Base-by-base conservation (phyloP, 441 rosid genomes). In the Populus trichocarpa region DNA sequence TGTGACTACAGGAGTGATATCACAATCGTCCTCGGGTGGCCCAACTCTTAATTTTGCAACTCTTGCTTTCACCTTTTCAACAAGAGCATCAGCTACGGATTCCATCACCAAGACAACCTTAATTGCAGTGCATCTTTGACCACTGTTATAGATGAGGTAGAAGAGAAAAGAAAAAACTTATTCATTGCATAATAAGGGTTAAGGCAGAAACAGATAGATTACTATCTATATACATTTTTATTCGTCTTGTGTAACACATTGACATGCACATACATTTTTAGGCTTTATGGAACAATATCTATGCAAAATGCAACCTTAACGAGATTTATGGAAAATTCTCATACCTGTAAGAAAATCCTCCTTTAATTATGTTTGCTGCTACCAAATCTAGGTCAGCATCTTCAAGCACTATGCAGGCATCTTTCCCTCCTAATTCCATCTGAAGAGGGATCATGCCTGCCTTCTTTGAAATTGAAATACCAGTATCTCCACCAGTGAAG, bases 381-480 rank as follows among this genome's bases (percentile, higher is more conserved):
- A 88, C 99, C 81, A 96, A 83, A 81, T 96, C 99, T 12, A 96
- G 89, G 82, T 94, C 99, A 59, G 99, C 99, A 79, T 96, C 99
- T 61, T 96, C 99, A 6, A 94, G 89, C 72, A 96, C 92, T 14
- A 96, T 91, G 85, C 99, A 94, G n/a, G 99, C 97, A 78, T 96
- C 99, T 87, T 96, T 96, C 22, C 98, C 99, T 78, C 99, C 99
- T 70, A 95, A 81, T 70, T 95, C 98, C 97, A 93, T 95, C 87
- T 95, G 98, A 72, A 95, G 98, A 66, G 98, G 98, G 77, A 95
- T 83, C 99, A 95, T 95, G 74, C 94, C 93, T 0, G 98, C 97
- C 86, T 95, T 95, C 85, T 95, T 95, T 4, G 99, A 95, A 69
- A 95, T 92, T 3, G 97, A 84, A 26, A 95, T 81, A 32, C 99